Evolutionary conservation across 2,329 filamentous ascomycete genomes (phyloP).

Genomic region (Claviceps cyperi): DNA sequence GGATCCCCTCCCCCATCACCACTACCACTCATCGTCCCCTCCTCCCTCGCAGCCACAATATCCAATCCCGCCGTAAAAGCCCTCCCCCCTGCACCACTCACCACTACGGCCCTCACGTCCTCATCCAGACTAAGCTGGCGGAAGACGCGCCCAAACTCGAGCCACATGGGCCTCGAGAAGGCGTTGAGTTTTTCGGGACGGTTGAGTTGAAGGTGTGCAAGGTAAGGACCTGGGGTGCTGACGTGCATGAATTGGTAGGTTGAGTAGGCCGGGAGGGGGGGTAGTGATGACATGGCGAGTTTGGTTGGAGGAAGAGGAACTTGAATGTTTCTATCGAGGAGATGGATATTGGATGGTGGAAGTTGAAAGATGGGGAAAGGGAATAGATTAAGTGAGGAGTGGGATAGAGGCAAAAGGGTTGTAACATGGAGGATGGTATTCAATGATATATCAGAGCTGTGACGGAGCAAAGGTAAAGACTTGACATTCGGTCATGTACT

Average conservation of each 20-base stretch:
- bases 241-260: slow-evolving; percentile 56
- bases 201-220: slow-evolving; percentile 89
- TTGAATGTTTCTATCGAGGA: too few species aligned
- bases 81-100: slow-evolving; percentile 67
- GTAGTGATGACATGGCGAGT: too few species aligned
- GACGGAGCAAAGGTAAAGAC: too few species aligned
- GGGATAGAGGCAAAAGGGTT: too few species aligned
- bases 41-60: slow-evolving; percentile 20
- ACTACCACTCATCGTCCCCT: slow-evolving; percentile 23
- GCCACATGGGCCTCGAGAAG: slow-evolving; percentile 76
- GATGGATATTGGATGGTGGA: not conserved
- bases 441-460: too few species aligned
- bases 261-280: slow-evolving; percentile 22
- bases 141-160: slow-evolving; percentile 64
- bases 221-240: slow-evolving; percentile 53
- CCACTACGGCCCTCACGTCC: slow-evolving; percentile 59
- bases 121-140: slow-evolving; percentile 54
- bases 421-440: too few species aligned
- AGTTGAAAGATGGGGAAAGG: not conserved
- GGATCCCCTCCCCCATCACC: slow-evolving; percentile 30
- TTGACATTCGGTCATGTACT: too few species aligned
- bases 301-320: too few species aligned
- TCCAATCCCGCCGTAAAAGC: slow-evolving; percentile 83
- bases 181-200: slow-evolving; percentile 77
- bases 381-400: not conserved